Conservation (phyloP, 2,329 filamentous ascomycete genomes). For the Xylaria sp. region DNA sequence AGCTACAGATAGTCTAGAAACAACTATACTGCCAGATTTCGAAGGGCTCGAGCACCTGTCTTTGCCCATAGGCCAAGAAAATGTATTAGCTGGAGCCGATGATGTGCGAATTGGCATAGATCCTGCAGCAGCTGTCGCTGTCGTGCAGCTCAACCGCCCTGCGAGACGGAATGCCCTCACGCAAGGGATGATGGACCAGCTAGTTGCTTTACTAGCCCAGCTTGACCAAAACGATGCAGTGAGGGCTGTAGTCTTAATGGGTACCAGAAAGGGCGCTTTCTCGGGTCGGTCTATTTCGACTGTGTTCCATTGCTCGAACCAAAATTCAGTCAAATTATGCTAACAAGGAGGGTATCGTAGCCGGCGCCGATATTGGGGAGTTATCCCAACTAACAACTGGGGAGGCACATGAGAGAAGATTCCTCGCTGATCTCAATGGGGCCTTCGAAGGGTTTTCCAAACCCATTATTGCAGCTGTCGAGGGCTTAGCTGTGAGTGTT, state of each 20-base stretch:
- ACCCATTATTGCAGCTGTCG: slow-evolving; percentile 61
- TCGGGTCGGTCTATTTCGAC: slow-evolving; percentile 48
- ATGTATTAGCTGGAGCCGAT: slow-evolving; percentile 30
- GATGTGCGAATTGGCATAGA: slow-evolving; percentile 46
- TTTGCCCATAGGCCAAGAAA: slow-evolving; percentile 7
- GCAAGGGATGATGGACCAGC: slow-evolving; percentile 59
- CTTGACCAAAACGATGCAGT: slow-evolving; percentile 47
- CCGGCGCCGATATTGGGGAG: slow-evolving; percentile 53
- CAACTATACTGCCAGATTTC: slow-evolving; percentile 28
- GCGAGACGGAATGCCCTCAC: slow-evolving; percentile 70
- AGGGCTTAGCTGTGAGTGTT: slow-evolving; percentile 60
- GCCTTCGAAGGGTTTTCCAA: slow-evolving; percentile 55
- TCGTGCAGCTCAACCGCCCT: slow-evolving; percentile 60
- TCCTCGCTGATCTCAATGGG: slow-evolving; percentile 56
- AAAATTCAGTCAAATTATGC: slow-evolving; percentile 9
- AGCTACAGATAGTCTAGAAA: slow-evolving; percentile 1
- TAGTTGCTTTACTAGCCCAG: slow-evolving; percentile 48
- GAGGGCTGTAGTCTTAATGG: slow-evolving; percentile 54
- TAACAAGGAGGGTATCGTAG: slow-evolving; percentile 35
- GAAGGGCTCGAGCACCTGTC: slow-evolving; percentile 32
- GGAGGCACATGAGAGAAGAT: slow-evolving; percentile 46
- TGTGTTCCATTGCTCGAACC: slow-evolving; percentile 25
- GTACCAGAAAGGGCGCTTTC: slow-evolving; percentile 51
- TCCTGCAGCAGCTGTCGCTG: slow-evolving; percentile 55
- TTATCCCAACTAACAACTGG: slow-evolving; percentile 47